These are phyloP conservation scores for Ogataea sp. DNA, from an alignment of 805 yeast genomes.

Conservation along the genomic window DNA sequence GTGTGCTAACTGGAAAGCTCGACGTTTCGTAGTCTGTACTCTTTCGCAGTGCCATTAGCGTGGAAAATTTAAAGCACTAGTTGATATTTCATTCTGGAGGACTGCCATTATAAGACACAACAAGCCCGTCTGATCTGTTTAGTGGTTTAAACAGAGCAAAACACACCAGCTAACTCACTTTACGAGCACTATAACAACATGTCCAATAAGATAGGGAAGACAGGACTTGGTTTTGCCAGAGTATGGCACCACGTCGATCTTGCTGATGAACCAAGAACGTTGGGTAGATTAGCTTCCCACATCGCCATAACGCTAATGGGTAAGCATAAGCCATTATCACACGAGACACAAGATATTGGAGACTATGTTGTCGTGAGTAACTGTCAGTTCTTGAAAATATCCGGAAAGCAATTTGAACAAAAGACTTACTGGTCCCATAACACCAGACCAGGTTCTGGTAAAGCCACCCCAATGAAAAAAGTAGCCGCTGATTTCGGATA, in stretches of 20 bases:
- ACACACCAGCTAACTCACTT: no score
- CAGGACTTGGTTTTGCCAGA: slow-evolving; percentile 50
- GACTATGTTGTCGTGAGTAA: slow-evolving; percentile 97
- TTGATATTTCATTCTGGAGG: no score
- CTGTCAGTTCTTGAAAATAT: slow-evolving; percentile 70
- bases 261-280: slow-evolving; percentile 72
- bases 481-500: slow-evolving; percentile 74
- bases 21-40: no score
- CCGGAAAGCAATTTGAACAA: slow-evolving; percentile 77
- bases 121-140: no score
- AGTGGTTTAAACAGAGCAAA: no score
- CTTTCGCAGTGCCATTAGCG: no score
- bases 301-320: slow-evolving; percentile 89
- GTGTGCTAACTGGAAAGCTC: no score
- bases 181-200: no score
- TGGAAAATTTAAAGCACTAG: no score
- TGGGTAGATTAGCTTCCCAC: slow-evolving; percentile 87
- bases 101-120: no score
- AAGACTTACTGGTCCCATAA: slow-evolving; percentile 88
- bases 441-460: slow-evolving; percentile 82
- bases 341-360: slow-evolving; percentile 78
- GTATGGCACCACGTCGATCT: slow-evolving; percentile 96
- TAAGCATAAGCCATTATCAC: slow-evolving; percentile 91
- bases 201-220: slow-evolving; percentile 41
- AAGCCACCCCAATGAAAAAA: slow-evolving; percentile 73